Evolutionary conservation across 331 rosid species (phyloP), one percentile per base, ranked within the genome.

Genomic region (Cydonia oblonga): DNA sequence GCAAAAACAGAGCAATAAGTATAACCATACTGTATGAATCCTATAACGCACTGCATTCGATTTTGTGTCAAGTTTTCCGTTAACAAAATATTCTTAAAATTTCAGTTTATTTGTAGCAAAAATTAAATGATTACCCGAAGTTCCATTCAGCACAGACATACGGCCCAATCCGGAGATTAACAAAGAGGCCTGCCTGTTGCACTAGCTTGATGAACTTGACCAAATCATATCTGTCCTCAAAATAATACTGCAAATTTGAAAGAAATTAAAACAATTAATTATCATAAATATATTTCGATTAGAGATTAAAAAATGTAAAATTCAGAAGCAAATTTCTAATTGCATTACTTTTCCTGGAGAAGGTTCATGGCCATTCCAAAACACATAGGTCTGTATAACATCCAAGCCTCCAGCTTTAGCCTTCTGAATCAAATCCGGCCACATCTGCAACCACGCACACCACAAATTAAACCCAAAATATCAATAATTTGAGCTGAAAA

Each of bases 341-440:
- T 51, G 77, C 38, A 66, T 38, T 87, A 91, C 97, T 19, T 91
- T 79, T 71, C 97, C 97, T 22, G 85, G 92, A 75, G 96, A 81
- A 72, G 97, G 99, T 42, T 95, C 97, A 18, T 95, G 99, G 8
- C 97, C 97, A 79, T 90, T 95, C 99, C 97, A 95, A 56, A 95
- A 95, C 42, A 95, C 99, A 84, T 95, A 95, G n/a, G 99, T 91
- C 63, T 95, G 92, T 29, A 95, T 88, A 74, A 95, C 99, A 83
- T 95, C 99, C 78, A 95, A 67, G 20, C 99, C 97, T 84, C 99
- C 99, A 30, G 84, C 93, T 91, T 95, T 95, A 20, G 97, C 96
- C 82, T 95, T 91, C 83, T 90, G 96, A 68, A 95, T 82, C 52
- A 95, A 90, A 64, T 82, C 96, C 9, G 96, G 96, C 99, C 97